Percentiles rank a stretch among this genome's conserved stretches.
Conservation (phyloP, 495 filamentous ascomycete genomes). For the Tuber indicum region DNA sequence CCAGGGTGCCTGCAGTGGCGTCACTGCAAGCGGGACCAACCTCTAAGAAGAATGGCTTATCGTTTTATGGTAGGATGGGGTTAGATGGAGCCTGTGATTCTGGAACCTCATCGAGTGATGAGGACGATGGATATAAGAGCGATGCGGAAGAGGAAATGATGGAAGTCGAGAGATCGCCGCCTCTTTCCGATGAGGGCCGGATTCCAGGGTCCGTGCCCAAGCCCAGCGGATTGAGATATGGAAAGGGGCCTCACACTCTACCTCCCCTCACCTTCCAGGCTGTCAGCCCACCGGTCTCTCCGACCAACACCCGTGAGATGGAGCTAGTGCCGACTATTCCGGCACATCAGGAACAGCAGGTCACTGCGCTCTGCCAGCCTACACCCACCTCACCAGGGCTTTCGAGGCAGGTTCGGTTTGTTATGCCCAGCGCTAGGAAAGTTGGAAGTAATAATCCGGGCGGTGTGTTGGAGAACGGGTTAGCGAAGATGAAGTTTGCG, state of each 20-base stretch:
- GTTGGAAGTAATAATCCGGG: constrained; percentile 25
- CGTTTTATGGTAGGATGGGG: constrained; percentile 16
- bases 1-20: constrained; percentile 2
- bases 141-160: constrained; percentile 36
- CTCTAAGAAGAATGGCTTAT: constrained; percentile 10
- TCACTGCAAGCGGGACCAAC: background rate
- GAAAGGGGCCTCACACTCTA: constrained; percentile 1
- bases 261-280: constrained; percentile 10
- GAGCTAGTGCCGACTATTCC: constrained; percentile 14
- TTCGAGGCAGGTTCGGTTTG: constrained; percentile 32
- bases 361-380: constrained; percentile 19
- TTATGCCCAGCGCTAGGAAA: constrained; percentile 28
- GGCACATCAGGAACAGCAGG: constrained; percentile 9
- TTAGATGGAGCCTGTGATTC: constrained; percentile 32
- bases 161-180: constrained; percentile 25
- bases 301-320: constrained; percentile 12
- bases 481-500: constrained; percentile 36
- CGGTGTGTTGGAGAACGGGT: constrained; percentile 28
- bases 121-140: constrained; percentile 36
- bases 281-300: constrained; percentile 20
- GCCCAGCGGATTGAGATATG: background rate
- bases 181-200: background rate
- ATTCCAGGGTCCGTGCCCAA: background rate
- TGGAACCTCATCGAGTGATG: constrained; percentile 32
- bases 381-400: constrained; percentile 15